A percentile compares a stretch with the other conserved stretches of the same genome.
Conservation (phyloP, 2,329 filamentous ascomycete genomes). For the Monosporascus sp. region DNA sequence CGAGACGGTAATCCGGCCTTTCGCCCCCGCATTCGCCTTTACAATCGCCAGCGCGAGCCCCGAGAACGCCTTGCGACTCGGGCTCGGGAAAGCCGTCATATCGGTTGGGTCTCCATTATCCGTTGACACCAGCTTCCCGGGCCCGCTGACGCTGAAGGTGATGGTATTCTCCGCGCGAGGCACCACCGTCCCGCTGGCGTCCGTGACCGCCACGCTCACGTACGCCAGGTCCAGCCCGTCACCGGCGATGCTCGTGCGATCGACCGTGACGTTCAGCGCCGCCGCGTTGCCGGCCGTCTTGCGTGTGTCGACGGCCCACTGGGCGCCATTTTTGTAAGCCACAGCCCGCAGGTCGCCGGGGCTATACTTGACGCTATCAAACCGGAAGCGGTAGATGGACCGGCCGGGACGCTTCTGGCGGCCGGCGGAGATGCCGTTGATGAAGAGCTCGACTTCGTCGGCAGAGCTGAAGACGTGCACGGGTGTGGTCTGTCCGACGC, state of each 20-base stretch:
- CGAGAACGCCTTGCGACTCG: conserved; percentile 34
- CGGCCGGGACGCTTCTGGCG: conserved; percentile 25
- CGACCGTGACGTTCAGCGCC: conserved; percentile 32
- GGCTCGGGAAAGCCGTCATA: conserved; percentile 35
- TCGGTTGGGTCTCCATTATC: conserved; percentile 47
- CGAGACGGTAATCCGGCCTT: conserved; percentile 20
- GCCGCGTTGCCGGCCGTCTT: conserved; percentile 36
- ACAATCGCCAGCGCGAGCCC: conserved; percentile 38
- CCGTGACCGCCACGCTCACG: conserved; percentile 39
- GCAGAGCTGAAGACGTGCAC: conserved; percentile 49
- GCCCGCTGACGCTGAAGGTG: conserved; percentile 37
- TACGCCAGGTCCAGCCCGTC: conserved; percentile 44
- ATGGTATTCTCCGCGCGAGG: conserved; percentile 37
- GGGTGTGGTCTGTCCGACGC: conserved; percentile 42
- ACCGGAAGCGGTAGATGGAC: conserved; percentile 43
- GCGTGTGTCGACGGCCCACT: conserved; percentile 40
- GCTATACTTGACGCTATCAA: conserved; percentile 45
- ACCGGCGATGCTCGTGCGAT: conserved; percentile 32
- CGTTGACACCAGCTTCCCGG: conserved; percentile 42
- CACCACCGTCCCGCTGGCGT: conserved; percentile 37
- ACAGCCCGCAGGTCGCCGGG: conserved; percentile 43
- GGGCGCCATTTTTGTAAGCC: conserved; percentile 40
- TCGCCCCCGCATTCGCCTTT: conserved; percentile 18
- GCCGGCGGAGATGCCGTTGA: conserved; percentile 44
- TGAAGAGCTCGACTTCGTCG: conserved; percentile 49